Evolutionary conservation across 1,139 yeast species (phyloP).

Genomic region (Geotrichum australiense): DNA sequence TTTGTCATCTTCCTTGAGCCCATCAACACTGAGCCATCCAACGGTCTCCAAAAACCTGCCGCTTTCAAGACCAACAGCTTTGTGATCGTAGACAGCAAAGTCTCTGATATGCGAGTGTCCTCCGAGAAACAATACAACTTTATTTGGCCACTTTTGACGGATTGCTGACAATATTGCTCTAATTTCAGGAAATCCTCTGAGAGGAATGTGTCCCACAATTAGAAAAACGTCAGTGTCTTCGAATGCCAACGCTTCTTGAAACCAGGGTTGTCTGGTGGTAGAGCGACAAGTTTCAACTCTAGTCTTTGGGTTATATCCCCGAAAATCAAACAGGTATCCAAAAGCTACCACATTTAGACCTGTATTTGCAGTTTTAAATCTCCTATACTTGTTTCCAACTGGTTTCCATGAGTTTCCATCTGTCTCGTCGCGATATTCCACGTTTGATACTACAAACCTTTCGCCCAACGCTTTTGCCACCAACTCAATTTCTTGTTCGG

Average conservation of each 20-base stretch:
- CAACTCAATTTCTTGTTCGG: conserved; percentile 56
- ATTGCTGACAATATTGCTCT: conserved; percentile 41
- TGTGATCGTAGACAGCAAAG: conserved; percentile 58
- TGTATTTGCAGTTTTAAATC: conserved; percentile 56
- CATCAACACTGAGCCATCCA: conserved; percentile 70
- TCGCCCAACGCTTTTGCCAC: conserved; percentile 56
- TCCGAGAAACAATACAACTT: conserved; percentile 78
- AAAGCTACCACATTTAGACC: conserved; percentile 54
- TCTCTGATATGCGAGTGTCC: conserved; percentile 95
- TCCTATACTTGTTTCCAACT: conserved; percentile 60
- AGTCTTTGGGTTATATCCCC: conserved; percentile 51
- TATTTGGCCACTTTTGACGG: conserved; percentile 52
- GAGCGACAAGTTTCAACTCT: conserved; percentile 53
- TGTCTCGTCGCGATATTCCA: conserved; percentile 52
- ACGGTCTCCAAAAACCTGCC: conserved; percentile 91
- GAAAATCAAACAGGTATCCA: conserved; percentile 76
- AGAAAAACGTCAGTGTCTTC: conserved; percentile 59
- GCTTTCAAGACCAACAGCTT: conserved; percentile 73
- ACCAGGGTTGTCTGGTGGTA: conserved; percentile 57
- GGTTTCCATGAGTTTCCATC: conserved; percentile 44
- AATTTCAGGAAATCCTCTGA: conserved; percentile 56
- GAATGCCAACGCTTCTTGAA: conserved; percentile 43
- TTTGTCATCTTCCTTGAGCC: conserved; percentile 21
- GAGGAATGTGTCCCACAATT: conserved; percentile 77
- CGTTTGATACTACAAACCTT: conserved; percentile 72